phyloP scores from a whole-genome alignment of 1,284 basidiomycete genomes.

The Stereum hirsutum region DNA sequence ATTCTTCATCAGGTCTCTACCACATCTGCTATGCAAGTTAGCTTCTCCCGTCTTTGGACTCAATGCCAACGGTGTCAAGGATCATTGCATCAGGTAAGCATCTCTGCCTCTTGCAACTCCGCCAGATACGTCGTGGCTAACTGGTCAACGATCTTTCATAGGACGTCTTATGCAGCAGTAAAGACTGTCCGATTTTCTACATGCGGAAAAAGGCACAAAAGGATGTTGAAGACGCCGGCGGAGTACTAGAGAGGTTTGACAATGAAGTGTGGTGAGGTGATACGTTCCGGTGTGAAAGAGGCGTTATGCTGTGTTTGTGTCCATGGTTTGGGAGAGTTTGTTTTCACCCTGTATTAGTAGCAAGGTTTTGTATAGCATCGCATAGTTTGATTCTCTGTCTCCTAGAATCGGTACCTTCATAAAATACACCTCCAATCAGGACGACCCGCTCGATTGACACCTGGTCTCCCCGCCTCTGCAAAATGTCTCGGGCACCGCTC shows the following conservation, averaged over 20 bases:
- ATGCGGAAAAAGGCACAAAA: slow-evolving; percentile 96
- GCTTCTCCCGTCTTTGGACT: slow-evolving; percentile 92
- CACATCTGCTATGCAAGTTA: slow-evolving; percentile 76
- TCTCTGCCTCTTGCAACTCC: no score
- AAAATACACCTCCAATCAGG: no score
- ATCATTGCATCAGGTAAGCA: slow-evolving; percentile 79
- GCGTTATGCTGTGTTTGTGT: no score
- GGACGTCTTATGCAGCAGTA: slow-evolving; percentile 95
- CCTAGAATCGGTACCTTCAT: no score
- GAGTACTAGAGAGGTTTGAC: slow-evolving; percentile 78
- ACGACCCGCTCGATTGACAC: no score
- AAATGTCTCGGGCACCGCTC: no score
- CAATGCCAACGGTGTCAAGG: slow-evolving; percentile 96
- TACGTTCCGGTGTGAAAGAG: no score
- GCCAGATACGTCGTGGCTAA: no score
- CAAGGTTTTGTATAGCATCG: no score
- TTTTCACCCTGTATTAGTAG: not conserved
- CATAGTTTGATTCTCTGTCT: no score
- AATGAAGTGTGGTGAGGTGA: slow-evolving; percentile 64
- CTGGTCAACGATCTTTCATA: slow-evolving; percentile 20
- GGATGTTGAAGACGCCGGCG: slow-evolving; percentile 80
- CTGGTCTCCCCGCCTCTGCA: no score
- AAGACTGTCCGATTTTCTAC: slow-evolving; percentile 98
- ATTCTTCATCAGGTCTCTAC: slow-evolving; percentile 29
- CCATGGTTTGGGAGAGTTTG: not conserved